Evolutionary conservation across 2,329 filamentous ascomycete genomes (phyloP).

Genomic region (Talaromyces rugulosus): DNA sequence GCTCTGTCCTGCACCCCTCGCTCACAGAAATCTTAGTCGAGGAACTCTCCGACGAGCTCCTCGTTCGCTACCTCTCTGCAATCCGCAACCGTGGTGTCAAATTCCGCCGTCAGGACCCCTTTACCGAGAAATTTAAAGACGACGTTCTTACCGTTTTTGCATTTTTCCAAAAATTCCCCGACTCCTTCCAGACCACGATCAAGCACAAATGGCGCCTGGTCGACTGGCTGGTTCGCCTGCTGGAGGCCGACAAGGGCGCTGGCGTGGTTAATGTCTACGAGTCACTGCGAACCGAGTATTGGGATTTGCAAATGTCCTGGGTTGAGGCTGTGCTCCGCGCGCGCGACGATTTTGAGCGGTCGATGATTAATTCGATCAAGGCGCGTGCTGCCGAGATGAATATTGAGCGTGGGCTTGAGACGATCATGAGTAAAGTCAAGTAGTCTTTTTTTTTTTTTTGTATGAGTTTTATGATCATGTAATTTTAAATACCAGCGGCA

Average conservation of each 20-base stretch:
- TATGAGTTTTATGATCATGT: not conserved
- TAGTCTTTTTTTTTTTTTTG: conserved; percentile 42
- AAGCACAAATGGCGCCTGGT: conserved; percentile 92
- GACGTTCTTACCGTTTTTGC: conserved; percentile 87
- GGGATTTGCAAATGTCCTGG: conserved; percentile 93
- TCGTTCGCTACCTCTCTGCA: conserved; percentile 75
- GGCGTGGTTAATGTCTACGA: conserved; percentile 74
- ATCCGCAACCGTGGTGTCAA: conserved; percentile 88
- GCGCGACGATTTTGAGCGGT: conserved; percentile 89
- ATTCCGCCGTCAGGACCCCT: conserved; percentile 81
- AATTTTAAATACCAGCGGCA: not conserved
- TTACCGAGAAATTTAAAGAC: conserved; percentile 88
- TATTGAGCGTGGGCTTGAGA: conserved; percentile 76
- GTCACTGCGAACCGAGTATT: conserved; percentile 78
- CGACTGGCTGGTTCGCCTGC: conserved; percentile 72
- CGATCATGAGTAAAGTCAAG: conserved; percentile 89
- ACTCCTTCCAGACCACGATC: conserved; percentile 67
- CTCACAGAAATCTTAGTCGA: conserved; percentile 89
- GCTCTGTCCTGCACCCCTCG: conserved; percentile 75
- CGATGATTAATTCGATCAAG: conserved; percentile 85
- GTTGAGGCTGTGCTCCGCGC: conserved; percentile 84
- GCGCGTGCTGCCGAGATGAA: conserved; percentile 79
- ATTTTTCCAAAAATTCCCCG: conserved; percentile 72
- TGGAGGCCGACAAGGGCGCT: conserved; percentile 70
- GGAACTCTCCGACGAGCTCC: conserved; percentile 85